These are phyloP conservation scores for Nicotiana tomentosiformis DNA, from an alignment of 257 asterid species.

Conservation along the genomic window DNA sequence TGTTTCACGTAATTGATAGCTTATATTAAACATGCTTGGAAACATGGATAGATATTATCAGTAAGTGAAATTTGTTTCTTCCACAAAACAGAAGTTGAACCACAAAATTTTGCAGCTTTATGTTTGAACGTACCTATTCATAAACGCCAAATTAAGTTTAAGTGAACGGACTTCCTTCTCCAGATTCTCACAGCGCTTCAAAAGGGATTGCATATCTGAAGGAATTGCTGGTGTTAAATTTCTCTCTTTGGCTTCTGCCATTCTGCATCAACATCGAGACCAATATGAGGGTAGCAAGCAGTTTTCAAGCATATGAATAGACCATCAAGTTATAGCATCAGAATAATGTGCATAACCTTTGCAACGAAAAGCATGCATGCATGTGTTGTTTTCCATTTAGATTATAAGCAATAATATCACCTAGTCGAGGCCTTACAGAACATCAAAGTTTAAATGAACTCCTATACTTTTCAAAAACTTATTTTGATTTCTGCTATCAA, in stretches of 20 bases:
- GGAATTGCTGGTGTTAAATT: conserved; percentile 62
- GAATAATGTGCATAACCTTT: not conserved
- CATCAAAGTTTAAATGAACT: not conserved
- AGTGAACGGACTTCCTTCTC: conserved; percentile 92
- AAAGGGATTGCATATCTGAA: conserved; percentile 64
- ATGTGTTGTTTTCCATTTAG: not conserved
- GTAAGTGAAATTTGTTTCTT: not conserved
- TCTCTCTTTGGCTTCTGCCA: conserved; percentile 94
- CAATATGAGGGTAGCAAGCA: not conserved
- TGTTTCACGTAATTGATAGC: not conserved
- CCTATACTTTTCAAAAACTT: not conserved
- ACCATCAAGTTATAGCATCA: not conserved
- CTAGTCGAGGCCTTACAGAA: not conserved
- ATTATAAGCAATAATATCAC: not conserved
- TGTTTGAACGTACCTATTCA: conserved; percentile 56
- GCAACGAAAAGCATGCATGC: not conserved
- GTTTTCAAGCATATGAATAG: not conserved
- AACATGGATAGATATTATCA: not conserved
- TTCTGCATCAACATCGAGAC: conserved; percentile 32
- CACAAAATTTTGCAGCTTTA: not conserved
- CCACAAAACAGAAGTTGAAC: not conserved
- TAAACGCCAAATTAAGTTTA: conserved; percentile 81
- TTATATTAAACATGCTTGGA: not conserved
- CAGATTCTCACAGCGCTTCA: conserved; percentile 77
- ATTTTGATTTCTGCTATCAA: not conserved